Base-by-base conservation (phyloP, 2,329 filamentous ascomycete species). In the Lachnellula hyalina region DNA sequence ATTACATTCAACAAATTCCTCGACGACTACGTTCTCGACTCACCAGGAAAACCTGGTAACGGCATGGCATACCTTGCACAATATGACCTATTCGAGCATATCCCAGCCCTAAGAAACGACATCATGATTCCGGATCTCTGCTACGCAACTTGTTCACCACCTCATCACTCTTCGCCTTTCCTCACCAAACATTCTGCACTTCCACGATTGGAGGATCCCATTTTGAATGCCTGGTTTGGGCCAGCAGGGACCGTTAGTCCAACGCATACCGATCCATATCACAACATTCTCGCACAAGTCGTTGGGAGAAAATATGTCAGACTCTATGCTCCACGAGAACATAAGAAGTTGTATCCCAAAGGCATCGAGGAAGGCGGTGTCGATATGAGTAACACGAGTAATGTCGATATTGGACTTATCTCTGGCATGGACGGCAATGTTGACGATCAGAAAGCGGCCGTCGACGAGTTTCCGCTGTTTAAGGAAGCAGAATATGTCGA, bases 271-370 rank as follows among this genome's bases (percentile, higher is more conserved):
- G 94, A 97, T 66, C 90, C 89, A 1, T 95, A 96, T 70, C 90
- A 96, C 68, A 97, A 97, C 67, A 82, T 97, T 47, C 81, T 97
- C 4, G 86, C 86, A 23, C 94, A 97, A 70, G 88, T 95, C 0
- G 89, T 96, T 0, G 94, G 94, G 0, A 78, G 82, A 54, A 99
- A 99, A 72, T 97, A 97, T 70, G 75, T 97, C n/a, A 81, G 94
- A 1, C 76, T 97, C 2, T 97, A 96, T 69, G 78, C 86, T 0
- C 92, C 93, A 0, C 69, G 71, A 15, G 78, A 85, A 45, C 83
- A 80, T 4, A 62, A 68, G 2, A 73, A 70, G 3, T 72, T 96
- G 66, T 80, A 83, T 52, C 83, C 89, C 0, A 75, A 83, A 28
- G 79, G 81, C 0, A 69, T 75, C 1, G 86, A 89, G 60, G 79